Base-by-base conservation (phyloP, 352 stramenopile genomes). In the Pythium oligandrum region DNA sequence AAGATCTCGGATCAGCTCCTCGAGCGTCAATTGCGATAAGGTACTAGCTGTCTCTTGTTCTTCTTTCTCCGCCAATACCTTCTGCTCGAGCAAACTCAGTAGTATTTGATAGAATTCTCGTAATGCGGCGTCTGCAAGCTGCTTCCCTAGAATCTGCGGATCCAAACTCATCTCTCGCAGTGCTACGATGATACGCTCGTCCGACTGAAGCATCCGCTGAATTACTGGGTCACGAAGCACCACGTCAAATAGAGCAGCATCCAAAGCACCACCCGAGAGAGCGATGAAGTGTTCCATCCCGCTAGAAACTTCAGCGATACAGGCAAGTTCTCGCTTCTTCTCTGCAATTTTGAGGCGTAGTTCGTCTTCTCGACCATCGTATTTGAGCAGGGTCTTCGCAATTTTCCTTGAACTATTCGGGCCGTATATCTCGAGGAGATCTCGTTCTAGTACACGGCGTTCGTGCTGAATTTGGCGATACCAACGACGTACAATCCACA, bases 111-210 rank as follows among this genome's bases (percentile, higher is more conserved):
- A 89, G 46, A 89, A 89, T 3, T 55, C 53, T 26, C 74, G 70
- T 32, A 89, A 44, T 10, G 64, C 52, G 11, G 68, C 59, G 11
- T 86, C 66, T 6, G 48, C 48, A 12, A 89, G 60, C 48, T 89
- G 78, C 47, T 40, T 48, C n/a, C 59, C 40, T 3, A 89, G 64
- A 12, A 80, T 63, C 7, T 69, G 49, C 6, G 78, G 76, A 26
- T 82, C 73, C 57, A 89, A 57, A 53, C 78, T 86, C 72, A 89
- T 85, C 40, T 89, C 78, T 30, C 78, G 68, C 37, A 89, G 51
- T 17, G 78, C 78, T 11, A 63, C 38, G 1, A 87, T 66, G 34
- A 89, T 69, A 17, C 68, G 64, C 32, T 75, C 69, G 34, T 83
- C 69, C 26, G 64, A 57, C 40, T 73, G 59, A 6, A 84, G 40